Percentiles rank a stretch among this genome's conserved stretches.
Evolutionary conservation across 352 stramenopile genomes (phyloP).

Genomic region (Thraustochytrium sp.): DNA sequence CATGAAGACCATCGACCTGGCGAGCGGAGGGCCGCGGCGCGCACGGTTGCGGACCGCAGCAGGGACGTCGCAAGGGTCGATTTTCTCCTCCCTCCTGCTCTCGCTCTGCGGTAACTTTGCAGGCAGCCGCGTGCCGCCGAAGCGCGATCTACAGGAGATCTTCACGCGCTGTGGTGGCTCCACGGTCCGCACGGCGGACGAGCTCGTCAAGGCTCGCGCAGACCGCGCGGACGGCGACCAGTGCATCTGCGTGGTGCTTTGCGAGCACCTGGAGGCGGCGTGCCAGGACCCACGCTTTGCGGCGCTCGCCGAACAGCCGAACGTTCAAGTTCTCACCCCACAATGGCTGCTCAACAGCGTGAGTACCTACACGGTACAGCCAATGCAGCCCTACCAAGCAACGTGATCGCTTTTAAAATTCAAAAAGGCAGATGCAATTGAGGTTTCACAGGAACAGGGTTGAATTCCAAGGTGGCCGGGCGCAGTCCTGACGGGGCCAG

Average conservation of each 20-base stretch:
- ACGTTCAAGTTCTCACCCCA: neutral
- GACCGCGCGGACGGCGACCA: neutral
- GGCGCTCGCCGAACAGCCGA: neutral
- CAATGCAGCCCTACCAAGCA: neutral
- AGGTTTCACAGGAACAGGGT: too few relatives aligned
- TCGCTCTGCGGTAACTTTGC: conserved; percentile 13
- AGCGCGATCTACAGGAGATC: neutral
- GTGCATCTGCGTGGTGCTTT: neutral
- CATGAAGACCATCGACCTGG: neutral
- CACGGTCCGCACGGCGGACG: neutral
- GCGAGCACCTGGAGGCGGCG: neutral
- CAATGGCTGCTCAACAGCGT: conserved; percentile 33
- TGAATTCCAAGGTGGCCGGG: too few relatives aligned
- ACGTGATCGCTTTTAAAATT: too few relatives aligned
- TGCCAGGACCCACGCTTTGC: neutral
- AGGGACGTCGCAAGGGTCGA: neutral
- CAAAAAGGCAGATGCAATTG: too few relatives aligned
- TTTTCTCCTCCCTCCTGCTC: neutral
- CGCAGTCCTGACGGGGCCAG: too few relatives aligned
- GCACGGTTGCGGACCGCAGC: neutral
- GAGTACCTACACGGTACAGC: neutral
- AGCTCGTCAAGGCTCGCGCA: neutral
- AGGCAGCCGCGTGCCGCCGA: neutral
- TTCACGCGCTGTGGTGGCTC: neutral
- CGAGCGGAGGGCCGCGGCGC: neutral